phyloP scores from a whole-genome alignment of 768 basidiomycete genomes.

The Amanita brunnescens region DNA sequence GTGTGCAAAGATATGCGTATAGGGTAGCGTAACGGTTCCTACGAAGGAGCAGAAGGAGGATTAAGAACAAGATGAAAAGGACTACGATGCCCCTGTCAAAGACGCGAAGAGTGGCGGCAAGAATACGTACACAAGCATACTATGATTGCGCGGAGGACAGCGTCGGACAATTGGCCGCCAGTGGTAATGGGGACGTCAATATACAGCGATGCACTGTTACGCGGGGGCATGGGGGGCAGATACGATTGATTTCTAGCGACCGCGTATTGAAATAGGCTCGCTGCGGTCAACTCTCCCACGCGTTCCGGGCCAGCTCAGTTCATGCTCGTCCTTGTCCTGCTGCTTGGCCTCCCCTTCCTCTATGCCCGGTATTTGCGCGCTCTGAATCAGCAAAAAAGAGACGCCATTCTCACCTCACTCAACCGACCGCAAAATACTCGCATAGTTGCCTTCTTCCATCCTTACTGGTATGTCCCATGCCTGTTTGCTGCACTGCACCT shows the following conservation, averaged over 20 bases:
- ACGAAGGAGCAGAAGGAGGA: background rate
- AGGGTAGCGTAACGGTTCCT: background rate
- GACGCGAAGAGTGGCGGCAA: background rate
- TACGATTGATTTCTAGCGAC: too few species aligned
- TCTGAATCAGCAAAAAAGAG: background rate
- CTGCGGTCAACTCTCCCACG: background rate
- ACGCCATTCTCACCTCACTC: background rate
- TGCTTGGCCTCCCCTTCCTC: background rate
- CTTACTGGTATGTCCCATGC: slow-evolving; percentile 68
- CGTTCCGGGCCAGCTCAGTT: background rate
- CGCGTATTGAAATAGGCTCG: too few species aligned
- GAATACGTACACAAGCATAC: background rate
- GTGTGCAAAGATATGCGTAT: background rate
- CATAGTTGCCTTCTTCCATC: slow-evolving; percentile 86
- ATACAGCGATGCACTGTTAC: too few species aligned
- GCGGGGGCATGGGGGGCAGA: too few species aligned
- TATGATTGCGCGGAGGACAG: background rate
- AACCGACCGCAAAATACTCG: slow-evolving; percentile 9
- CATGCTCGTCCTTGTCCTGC: background rate
- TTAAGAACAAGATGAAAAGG: slow-evolving; percentile 1
- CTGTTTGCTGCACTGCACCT: slow-evolving; percentile 14
- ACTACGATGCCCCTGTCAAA: background rate
- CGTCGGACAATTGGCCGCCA: background rate
- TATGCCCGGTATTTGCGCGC: slow-evolving; percentile 1
- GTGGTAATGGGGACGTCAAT: background rate